A percentile compares a stretch with the other conserved stretches of the same genome.
phyloP scores from a whole-genome alignment of 2,329 filamentous ascomycete genomes.

The Pseudonectria foliicola region DNA sequence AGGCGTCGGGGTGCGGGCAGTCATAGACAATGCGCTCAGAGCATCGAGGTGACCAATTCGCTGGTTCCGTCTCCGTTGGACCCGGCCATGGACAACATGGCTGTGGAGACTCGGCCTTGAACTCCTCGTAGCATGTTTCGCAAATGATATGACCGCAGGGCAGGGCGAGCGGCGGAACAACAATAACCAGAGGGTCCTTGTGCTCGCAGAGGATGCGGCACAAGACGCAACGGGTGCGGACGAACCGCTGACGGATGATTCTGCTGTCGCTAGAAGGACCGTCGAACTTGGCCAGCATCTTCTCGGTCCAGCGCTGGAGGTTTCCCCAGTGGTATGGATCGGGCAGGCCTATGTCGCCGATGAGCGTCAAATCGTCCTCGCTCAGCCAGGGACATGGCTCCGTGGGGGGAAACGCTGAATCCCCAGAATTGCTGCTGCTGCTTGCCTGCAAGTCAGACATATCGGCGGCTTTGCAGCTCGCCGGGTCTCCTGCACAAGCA shows the following conservation, averaged over 20 bases:
- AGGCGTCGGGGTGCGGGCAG: constrained; percentile 7
- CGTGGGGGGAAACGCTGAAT: no score
- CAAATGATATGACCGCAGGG: constrained; percentile 18
- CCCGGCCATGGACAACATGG: constrained; percentile 13
- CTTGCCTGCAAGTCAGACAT: no score
- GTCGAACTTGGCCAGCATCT: neutral
- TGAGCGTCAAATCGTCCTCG: constrained; percentile 4
- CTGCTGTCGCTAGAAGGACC: neutral
- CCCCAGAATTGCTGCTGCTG: no score
- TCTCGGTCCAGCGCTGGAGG: constrained; percentile 2
- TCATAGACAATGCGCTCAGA: constrained; percentile 10
- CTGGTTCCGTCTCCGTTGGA: constrained; percentile 3
- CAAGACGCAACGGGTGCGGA: constrained; percentile 10
- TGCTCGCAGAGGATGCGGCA: constrained; percentile 11
- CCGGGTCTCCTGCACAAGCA: no score
- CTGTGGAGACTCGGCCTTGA: neutral
- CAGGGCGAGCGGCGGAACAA: constrained; percentile 4
- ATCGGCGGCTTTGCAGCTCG: no score
- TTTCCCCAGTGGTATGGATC: constrained; percentile 8
- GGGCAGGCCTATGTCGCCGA: constrained; percentile 12
- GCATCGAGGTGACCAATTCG: constrained; percentile 5
- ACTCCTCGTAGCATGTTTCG: constrained; percentile 6
- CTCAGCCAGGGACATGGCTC: constrained; percentile 4
- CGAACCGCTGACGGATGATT: constrained; percentile 5
- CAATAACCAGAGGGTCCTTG: neutral